Evolutionary conservation across 2,329 filamentous ascomycete genomes (phyloP), one percentile per base, ranked within the genome.

Genomic region (Beauveria brongniartii): DNA sequence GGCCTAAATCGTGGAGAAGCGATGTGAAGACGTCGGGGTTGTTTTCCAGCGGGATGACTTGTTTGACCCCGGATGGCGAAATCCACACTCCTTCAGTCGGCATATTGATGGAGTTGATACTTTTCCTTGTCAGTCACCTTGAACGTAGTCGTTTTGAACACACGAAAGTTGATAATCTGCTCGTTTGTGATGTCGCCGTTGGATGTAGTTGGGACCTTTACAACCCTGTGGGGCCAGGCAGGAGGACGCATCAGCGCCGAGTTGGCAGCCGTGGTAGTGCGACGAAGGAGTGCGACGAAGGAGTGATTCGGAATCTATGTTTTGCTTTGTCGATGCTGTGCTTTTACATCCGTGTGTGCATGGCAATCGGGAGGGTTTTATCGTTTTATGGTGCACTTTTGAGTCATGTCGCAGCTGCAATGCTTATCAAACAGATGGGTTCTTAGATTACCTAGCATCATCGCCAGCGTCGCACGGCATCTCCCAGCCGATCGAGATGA

Each of bases 21-120:
- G 82, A 77, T 61, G 84, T 88, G 82, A 95, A 92, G 53, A 93
- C 85, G 68, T 89, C 86, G 0, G 91, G 90, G 72, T 93, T 91
- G 73, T 82, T 81, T 65, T 82, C 78, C 9, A 77, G 70, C 1
- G 75, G 75, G 22, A 77, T 75, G 51, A 77, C 70, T 28, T 63
- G 65, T 65, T 77, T 77, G 41, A 68, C 69, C 26, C 72, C 72
- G 3, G 59, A 57, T 24, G 70, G 67, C 10, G 65, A 62, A n/a
- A 69, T 63, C 61, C 65, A 67, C 9, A 73, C 72, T 28, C 69
- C 70, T 63, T 69, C 67, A 9, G 64, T 56, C 0, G 70, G 68
- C 72, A 73, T 73, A 3, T 9, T 62, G 63, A 24, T 34, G 34
- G 37, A 24, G 3, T 26, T 24, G n/a, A 20, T 40, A 12, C 41